These are phyloP conservation scores for Cyclotella choctawhatcheeana DNA, from an alignment of 108 stramenopile species.

Conservation along the genomic window DNA sequence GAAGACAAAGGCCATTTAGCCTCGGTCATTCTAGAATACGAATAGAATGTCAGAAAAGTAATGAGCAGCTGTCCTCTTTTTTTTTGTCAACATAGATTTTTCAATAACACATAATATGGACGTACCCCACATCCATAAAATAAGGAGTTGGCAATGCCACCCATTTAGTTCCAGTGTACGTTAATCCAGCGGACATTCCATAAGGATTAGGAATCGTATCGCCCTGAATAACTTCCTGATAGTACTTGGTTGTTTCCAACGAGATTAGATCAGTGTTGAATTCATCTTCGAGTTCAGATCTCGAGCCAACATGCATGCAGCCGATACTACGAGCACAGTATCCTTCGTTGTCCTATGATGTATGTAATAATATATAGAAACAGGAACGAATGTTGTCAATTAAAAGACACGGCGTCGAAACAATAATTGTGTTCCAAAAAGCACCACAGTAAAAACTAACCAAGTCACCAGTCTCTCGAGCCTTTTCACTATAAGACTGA, in stretches of 20 bases:
- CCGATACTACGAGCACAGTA: slow-evolving; percentile 38
- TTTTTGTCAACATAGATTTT: too few species aligned
- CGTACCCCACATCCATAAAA: slow-evolving; percentile 32
- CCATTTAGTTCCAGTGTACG: neutral
- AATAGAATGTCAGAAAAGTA: too few species aligned
- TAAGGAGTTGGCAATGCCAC: slow-evolving; percentile 25
- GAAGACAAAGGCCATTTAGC: slow-evolving; percentile 20
- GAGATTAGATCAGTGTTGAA: slow-evolving; percentile 1
- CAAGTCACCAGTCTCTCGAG: slow-evolving; percentile 25
- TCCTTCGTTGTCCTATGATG: slow-evolving; percentile 25
- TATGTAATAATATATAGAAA: too few species aligned
- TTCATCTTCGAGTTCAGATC: slow-evolving; percentile 8
- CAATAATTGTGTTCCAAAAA: too few species aligned
- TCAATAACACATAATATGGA: too few species aligned
- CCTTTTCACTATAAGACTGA: neutral
- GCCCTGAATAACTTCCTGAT: slow-evolving; percentile 3
- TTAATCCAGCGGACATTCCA: neutral
- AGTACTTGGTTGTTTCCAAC: neutral
- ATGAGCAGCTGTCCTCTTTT: too few species aligned
- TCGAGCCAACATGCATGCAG: slow-evolving; percentile 32
- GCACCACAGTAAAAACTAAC: too few species aligned
- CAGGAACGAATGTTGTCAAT: too few species aligned
- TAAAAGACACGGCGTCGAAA: too few species aligned
- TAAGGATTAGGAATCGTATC: slow-evolving; percentile 3
- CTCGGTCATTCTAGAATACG: too few species aligned